A percentile compares a stretch with the other conserved stretches of the same genome.
Evolutionary conservation across 305 asterid species (phyloP).

Genomic region (Ilex paraguariensis): DNA sequence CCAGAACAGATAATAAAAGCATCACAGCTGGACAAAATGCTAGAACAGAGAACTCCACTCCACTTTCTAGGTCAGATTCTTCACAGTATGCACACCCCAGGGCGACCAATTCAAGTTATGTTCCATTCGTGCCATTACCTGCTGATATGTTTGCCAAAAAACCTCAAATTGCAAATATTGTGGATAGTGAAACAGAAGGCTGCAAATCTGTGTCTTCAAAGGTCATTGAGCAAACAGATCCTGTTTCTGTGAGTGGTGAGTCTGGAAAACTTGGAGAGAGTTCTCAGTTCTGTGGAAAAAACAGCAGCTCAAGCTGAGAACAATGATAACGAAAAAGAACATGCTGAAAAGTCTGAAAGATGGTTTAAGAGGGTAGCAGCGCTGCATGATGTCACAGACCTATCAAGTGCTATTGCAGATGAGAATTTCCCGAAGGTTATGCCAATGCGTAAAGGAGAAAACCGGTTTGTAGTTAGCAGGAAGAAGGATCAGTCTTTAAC

Average conservation of each 20-base stretch:
- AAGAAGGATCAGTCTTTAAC: constrained; percentile 69
- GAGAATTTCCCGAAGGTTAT: constrained; percentile 74
- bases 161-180: constrained; percentile 17
- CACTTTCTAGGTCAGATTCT: constrained; percentile 15
- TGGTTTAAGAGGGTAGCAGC: constrained; percentile 75
- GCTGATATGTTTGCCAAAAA: constrained; percentile 31
- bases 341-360: constrained; percentile 51
- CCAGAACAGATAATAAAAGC: constrained; percentile 4
- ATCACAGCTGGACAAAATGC: constrained; percentile 13
- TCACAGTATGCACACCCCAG: constrained; percentile 13
- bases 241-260: constrained; percentile 16
- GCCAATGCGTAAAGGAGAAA: constrained; percentile 88
- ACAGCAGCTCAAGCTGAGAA: constrained; percentile 19
- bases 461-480: constrained; percentile 63
- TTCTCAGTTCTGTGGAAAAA: constrained; percentile 22
- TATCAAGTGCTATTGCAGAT: constrained; percentile 54
- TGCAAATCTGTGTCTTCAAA: constrained; percentile 17
- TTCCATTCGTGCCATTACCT: constrained; percentile 37
- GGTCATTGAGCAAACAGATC: constrained; percentile 16
- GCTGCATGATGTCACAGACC: constrained; percentile 65
- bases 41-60: constrained; percentile 19
- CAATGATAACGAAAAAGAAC: constrained; percentile 35
- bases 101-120: constrained; percentile 20
- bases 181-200: constrained; percentile 12
- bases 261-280: constrained; percentile 21